These are phyloP conservation scores for Cucurbita pepo DNA, from an alignment of 306 rosid genomes.

Conservation along the genomic window DNA sequence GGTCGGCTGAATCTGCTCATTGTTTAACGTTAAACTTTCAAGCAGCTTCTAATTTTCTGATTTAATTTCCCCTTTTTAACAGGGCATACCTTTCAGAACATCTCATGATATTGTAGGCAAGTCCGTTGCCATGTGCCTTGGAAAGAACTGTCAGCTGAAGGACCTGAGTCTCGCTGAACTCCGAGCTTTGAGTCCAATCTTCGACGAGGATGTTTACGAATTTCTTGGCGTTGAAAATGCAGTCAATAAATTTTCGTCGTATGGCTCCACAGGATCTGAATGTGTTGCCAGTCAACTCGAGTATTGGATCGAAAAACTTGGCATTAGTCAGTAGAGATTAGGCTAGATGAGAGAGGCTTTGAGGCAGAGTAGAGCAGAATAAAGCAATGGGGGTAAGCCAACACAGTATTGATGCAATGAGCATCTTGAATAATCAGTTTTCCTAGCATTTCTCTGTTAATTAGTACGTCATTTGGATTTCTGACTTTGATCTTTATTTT, in stretches of 20 bases:
- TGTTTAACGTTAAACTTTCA: not conserved
- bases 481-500: not conserved
- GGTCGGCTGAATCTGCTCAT: no score
- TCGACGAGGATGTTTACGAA: constrained; percentile 64
- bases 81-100: constrained; percentile 89
- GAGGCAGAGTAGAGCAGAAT: not conserved
- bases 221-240: constrained; percentile 81
- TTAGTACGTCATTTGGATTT: not conserved
- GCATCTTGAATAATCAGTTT: not conserved
- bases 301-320: constrained; percentile 54
- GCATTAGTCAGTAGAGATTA: constrained; percentile 10
- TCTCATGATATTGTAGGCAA: constrained; percentile 91
- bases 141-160: constrained; percentile 49
- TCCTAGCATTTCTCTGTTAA: not conserved
- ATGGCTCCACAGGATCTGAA: constrained; percentile 83
- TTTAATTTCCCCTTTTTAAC: constrained; percentile 6
- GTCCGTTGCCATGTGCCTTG: constrained; percentile 60
- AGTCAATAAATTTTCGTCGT: constrained; percentile 58
- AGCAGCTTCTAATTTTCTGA: not conserved
- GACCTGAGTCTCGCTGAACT: constrained; percentile 63
- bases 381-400: not conserved
- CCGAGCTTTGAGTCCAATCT: constrained; percentile 30
- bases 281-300: constrained; percentile 63
- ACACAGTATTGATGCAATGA: not conserved
- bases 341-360: not conserved